phyloP scores from a whole-genome alignment of 2,329 filamentous ascomycete genomes.

The Talaromyces sp. region DNA sequence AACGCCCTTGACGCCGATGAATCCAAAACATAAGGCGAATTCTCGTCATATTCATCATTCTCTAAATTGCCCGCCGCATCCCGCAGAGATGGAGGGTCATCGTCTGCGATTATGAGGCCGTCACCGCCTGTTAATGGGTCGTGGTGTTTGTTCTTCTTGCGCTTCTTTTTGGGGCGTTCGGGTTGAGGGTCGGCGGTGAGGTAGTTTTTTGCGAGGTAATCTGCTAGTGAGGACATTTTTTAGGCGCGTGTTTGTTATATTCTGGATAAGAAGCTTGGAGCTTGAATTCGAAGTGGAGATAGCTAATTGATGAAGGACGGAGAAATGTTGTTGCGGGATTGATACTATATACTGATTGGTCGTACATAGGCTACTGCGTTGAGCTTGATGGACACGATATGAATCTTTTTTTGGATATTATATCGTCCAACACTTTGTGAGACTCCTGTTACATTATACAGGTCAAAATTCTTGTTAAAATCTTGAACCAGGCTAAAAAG shows the following conservation, averaged over 20 bases:
- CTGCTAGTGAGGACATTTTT: conserved; percentile 63
- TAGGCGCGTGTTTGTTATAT: background rate
- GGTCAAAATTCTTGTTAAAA: background rate
- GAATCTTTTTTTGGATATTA: background rate
- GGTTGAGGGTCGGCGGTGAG: conserved; percentile 61
- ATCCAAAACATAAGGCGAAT: conserved; percentile 29
- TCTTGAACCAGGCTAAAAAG: background rate
- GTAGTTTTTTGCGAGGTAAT: conserved; percentile 90
- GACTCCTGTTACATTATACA: background rate
- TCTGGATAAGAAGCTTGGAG: background rate
- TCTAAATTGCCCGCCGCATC: conserved; percentile 23
- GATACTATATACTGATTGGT: background rate
- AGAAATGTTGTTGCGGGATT: conserved; percentile 23
- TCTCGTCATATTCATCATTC: conserved; percentile 37
- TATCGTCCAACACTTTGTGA: no score
- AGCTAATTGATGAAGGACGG: conserved; percentile 4
- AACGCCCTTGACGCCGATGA: conserved; percentile 16
- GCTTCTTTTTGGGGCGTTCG: conserved; percentile 49
- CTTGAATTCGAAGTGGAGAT: background rate
- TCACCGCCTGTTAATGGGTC: conserved; percentile 31
- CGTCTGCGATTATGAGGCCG: conserved; percentile 41
- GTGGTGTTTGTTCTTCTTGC: conserved; percentile 52
- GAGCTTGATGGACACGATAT: background rate
- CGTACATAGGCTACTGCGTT: no score
- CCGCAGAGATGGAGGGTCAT: conserved; percentile 40